phyloP scores from a whole-genome alignment of 2,329 filamentous ascomycete species.

The Allantophomopsis cytisporea region DNA sequence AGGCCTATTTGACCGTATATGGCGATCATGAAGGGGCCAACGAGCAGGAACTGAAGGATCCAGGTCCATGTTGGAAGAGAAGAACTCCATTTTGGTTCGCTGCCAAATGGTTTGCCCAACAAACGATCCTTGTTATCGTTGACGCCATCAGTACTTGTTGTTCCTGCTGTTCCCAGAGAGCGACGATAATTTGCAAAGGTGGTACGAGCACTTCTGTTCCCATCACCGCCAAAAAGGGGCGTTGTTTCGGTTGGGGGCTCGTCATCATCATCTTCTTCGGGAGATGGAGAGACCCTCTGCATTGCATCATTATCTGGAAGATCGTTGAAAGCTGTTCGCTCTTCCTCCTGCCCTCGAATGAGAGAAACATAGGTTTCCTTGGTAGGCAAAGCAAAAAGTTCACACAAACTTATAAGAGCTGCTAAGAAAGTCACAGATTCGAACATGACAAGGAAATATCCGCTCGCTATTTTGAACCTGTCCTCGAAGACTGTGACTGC shows the following conservation, averaged over 20 bases:
- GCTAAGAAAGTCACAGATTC: slow-evolving; percentile 65
- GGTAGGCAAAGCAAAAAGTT: slow-evolving; percentile 62
- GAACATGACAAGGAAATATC: slow-evolving; percentile 73
- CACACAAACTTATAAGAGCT: slow-evolving; percentile 60
- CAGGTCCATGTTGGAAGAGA: slow-evolving; percentile 73
- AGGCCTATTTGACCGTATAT: slow-evolving; percentile 66
- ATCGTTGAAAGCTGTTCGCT: slow-evolving; percentile 21
- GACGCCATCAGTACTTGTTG: slow-evolving; percentile 9
- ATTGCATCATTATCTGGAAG: slow-evolving; percentile 21
- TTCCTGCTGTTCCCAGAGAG: slow-evolving; percentile 7
- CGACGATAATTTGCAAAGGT: slow-evolving; percentile 41
- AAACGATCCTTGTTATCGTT: slow-evolving; percentile 14
- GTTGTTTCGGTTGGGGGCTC: slow-evolving; percentile 35
- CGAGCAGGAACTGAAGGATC: slow-evolving; percentile 71
- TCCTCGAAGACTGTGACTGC: slow-evolving; percentile 63
- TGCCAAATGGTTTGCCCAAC: slow-evolving; percentile 36
- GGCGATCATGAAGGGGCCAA: slow-evolving; percentile 67
- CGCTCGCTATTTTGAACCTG: slow-evolving; percentile 55
- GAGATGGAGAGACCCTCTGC: slow-evolving; percentile 11
- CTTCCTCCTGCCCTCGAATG: slow-evolving; percentile 34
- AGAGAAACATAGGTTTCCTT: slow-evolving; percentile 57
- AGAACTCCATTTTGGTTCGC: slow-evolving; percentile 79
- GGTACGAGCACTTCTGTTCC: slow-evolving; percentile 28
- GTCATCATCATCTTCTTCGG: slow-evolving; percentile 16
- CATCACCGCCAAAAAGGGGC: slow-evolving; percentile 30